Base-by-base conservation (phyloP, 1,284 basidiomycete genomes). In the Mixia osmundae region DNA sequence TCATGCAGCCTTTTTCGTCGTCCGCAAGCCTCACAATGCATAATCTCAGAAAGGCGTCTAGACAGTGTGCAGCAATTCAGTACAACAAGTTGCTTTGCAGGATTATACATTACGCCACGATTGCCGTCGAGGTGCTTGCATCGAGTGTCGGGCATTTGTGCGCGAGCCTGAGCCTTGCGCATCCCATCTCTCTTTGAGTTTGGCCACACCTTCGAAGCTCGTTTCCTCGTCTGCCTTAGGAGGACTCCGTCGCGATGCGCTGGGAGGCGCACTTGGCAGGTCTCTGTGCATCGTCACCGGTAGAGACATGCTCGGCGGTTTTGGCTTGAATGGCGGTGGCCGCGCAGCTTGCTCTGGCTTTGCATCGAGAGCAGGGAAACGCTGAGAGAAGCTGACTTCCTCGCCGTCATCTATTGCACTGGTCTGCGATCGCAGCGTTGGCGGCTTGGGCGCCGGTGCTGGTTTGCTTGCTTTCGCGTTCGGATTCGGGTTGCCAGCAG, bases 131-230 rank as follows among this genome's bases (percentile, higher is more conserved):
- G n/a, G n/a, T n/a, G n/a, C n/a, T n/a, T n/a, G n/a, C n/a, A n/a
- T n/a, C n/a, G n/a, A n/a, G n/a, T n/a, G n/a, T n/a, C n/a, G n/a
- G n/a, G n/a, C n/a, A n/a, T n/a, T n/a, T n/a, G n/a, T n/a, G n/a
- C n/a, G n/a, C n/a, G n/a, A n/a, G n/a, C n/a, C n/a, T n/a, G n/a
- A n/a, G n/a, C n/a, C n/a, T n/a, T n/a, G n/a, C n/a, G n/a, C n/a
- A n/a, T 40, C 36, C 42, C 42, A 44, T 9, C 42, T 30, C 15
- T 38, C 33, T 3, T 26, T 27, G 21, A 44, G 20, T 20, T 33
- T 44, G 19, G 42, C 30, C 4, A 44, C 42, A 8, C 42, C 42
- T 20, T 35, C 21, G 26, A 41, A 44, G 15, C 19, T 16, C 21
- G 22, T 14, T 14, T 37, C 36, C 18, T 23, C 25, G 20, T 18